phyloP scores from a whole-genome alignment of 2,329 filamentous ascomycete genomes.

The Penicillium sp. region DNA sequence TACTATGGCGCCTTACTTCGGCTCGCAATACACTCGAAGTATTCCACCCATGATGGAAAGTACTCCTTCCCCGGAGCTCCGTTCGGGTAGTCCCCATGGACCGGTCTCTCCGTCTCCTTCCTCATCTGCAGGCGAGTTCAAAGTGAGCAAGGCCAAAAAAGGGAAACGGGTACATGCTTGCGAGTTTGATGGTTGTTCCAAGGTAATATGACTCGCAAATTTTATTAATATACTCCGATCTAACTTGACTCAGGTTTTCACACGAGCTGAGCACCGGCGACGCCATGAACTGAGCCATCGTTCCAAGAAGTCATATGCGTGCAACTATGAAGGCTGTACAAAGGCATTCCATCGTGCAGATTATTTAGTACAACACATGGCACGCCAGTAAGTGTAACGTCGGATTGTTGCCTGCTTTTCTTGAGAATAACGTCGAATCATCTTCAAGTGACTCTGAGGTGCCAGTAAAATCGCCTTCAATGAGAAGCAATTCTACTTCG shows the following conservation, averaged over 20 bases:
- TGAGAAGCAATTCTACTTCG: constrained; percentile 5
- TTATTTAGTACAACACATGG: constrained; percentile 49
- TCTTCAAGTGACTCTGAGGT: neutral
- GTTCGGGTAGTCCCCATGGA: neutral
- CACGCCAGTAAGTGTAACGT: constrained; percentile 47
- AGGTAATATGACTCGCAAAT: constrained; percentile 33
- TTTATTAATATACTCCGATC: neutral
- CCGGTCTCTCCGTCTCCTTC: neutral
- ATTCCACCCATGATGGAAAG: neutral
- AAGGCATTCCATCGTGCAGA: constrained; percentile 51
- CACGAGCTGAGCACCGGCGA: constrained; percentile 48
- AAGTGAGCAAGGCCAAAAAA: constrained; percentile 54
- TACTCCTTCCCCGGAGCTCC: neutral
- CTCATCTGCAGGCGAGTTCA: constrained; percentile 21
- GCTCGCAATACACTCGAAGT: neutral
- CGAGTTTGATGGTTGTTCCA: constrained; percentile 47
- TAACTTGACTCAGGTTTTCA: constrained; percentile 42
- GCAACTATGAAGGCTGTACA: constrained; percentile 43
- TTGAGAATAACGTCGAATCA: neutral
- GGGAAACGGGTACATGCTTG: constrained; percentile 52
- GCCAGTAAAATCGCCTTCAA: neutral
- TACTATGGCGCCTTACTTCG: neutral
- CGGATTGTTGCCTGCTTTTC: neutral
- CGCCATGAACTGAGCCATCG: constrained; percentile 53
- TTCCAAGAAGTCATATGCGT: constrained; percentile 44